Evolutionary conservation across 2,329 filamentous ascomycete genomes (phyloP).

Genomic region (Didymella pinodella): DNA sequence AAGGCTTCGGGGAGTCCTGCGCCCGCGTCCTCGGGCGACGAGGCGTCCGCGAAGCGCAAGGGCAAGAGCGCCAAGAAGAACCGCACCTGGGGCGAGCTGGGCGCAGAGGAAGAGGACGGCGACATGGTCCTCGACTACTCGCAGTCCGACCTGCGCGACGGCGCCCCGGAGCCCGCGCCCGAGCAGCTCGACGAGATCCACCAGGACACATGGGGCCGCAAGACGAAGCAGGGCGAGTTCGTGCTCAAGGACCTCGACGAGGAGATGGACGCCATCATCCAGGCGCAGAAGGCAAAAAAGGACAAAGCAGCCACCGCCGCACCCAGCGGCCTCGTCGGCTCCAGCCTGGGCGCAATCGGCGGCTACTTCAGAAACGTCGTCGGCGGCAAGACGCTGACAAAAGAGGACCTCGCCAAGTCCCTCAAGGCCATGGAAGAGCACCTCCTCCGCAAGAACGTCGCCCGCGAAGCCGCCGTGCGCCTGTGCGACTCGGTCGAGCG

Average conservation of each 20-base stretch:
- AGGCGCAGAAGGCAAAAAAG: slow-evolving; percentile 72
- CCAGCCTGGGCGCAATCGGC: slow-evolving; percentile 81
- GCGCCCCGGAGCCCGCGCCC: slow-evolving; percentile 53
- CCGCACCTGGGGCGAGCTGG: slow-evolving; percentile 91
- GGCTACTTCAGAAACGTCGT: slow-evolving; percentile 94
- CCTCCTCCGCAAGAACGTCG: slow-evolving; percentile 93
- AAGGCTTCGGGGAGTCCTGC: slow-evolving; percentile 64
- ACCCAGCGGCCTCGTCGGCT: slow-evolving; percentile 73
- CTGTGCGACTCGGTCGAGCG: slow-evolving; percentile 91
- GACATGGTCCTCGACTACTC: slow-evolving; percentile 89
- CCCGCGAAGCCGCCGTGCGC: slow-evolving; percentile 88
- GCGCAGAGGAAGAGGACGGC: slow-evolving; percentile 84
- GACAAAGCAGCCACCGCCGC: slow-evolving; percentile 35
- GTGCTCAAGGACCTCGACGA: slow-evolving; percentile 92
- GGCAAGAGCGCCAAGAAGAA: slow-evolving; percentile 78
- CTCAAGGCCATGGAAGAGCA: slow-evolving; percentile 97
- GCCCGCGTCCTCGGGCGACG: slow-evolving; percentile 83
- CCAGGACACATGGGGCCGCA: slow-evolving; percentile 82
- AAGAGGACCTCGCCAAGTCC: slow-evolving; percentile 87
- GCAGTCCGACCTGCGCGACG: slow-evolving; percentile 62
- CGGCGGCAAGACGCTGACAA: slow-evolving; percentile 89
- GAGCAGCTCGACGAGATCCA: slow-evolving; percentile 77
- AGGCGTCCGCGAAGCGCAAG: slow-evolving; percentile 67
- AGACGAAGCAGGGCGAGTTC: slow-evolving; percentile 88
- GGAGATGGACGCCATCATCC: slow-evolving; percentile 88